phyloP scores from a whole-genome alignment of 441 rosid species.

The Capsella rubella region DNA sequence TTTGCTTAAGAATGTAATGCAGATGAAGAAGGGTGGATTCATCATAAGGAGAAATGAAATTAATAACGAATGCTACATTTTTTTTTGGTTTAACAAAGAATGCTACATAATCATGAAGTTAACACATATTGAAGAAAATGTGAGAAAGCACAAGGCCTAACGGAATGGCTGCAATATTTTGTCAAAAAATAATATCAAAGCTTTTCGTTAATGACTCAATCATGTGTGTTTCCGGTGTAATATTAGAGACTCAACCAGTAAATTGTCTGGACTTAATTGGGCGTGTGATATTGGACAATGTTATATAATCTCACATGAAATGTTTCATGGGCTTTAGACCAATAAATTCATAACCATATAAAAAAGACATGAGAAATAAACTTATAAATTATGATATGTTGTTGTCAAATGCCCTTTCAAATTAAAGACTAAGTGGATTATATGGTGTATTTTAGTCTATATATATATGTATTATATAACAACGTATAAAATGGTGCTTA shows the following conservation, averaged over 20 bases:
- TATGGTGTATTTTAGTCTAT: background rate
- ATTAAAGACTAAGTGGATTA: background rate
- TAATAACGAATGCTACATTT: no score
- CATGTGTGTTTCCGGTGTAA: background rate
- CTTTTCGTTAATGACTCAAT: background rate
- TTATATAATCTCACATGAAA: background rate
- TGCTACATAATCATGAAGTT: no score
- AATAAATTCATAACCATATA: background rate
- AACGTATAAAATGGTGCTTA: constrained; percentile 40
- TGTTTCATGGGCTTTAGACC: background rate
- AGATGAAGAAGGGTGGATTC: no score
- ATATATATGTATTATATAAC: background rate
- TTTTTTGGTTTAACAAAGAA: no score
- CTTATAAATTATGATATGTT: background rate
- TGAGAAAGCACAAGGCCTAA: no score
- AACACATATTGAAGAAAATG: no score
- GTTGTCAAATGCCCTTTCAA: background rate
- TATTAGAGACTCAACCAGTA: background rate
- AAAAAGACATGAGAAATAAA: background rate
- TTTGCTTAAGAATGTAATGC: background rate
- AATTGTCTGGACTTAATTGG: background rate
- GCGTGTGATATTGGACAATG: background rate
- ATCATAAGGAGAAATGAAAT: no score
- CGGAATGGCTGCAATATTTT: no score
- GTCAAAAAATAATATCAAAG: background rate